Evolutionary conservation across 208 protist genomes (phyloP).

Genomic region (Leptomonas pyrrhocoris): DNA sequence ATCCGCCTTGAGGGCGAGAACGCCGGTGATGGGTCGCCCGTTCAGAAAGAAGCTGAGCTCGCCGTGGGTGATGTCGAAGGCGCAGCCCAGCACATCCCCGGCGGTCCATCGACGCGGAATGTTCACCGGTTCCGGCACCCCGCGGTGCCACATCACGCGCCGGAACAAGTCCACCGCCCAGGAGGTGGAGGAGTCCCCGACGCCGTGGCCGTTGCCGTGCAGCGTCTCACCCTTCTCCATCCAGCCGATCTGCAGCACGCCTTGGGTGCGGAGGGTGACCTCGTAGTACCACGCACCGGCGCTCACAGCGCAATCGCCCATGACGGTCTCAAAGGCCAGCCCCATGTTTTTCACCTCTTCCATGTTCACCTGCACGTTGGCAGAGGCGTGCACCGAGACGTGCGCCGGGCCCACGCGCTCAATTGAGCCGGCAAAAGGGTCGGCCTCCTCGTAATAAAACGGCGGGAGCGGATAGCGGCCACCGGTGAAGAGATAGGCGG

Average conservation of each 20-base stretch:
- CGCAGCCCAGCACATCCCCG: conserved; percentile 91
- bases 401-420: conserved; percentile 84
- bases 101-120: conserved; percentile 73
- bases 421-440: conserved; percentile 79
- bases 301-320: conserved; percentile 76
- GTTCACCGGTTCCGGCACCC: conserved; percentile 58
- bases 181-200: conserved; percentile 83
- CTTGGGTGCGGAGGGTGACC: conserved; percentile 86
- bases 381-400: conserved; percentile 75
- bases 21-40: conserved; percentile 63
- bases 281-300: conserved; percentile 92
- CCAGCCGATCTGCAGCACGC: conserved; percentile 93
- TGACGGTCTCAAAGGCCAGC: conserved; percentile 70
- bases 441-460: conserved; percentile 86
- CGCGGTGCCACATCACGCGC: conserved; percentile 86
- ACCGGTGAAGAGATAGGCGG: conserved; percentile 67
- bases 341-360: conserved; percentile 81
- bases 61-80: conserved; percentile 71
- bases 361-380: conserved; percentile 72
- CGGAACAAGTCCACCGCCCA: conserved; percentile 92
- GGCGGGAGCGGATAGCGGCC: conserved; percentile 69
- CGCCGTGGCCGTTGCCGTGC: conserved; percentile 43
- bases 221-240: conserved; percentile 37
- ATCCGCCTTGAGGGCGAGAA: conserved; percentile 17
- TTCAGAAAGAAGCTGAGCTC: conserved; percentile 88